Evolutionary conservation across 2,329 filamentous ascomycete species (phyloP), one percentile per base, ranked within the genome.

Genomic region (Diaporthe velutina): DNA sequence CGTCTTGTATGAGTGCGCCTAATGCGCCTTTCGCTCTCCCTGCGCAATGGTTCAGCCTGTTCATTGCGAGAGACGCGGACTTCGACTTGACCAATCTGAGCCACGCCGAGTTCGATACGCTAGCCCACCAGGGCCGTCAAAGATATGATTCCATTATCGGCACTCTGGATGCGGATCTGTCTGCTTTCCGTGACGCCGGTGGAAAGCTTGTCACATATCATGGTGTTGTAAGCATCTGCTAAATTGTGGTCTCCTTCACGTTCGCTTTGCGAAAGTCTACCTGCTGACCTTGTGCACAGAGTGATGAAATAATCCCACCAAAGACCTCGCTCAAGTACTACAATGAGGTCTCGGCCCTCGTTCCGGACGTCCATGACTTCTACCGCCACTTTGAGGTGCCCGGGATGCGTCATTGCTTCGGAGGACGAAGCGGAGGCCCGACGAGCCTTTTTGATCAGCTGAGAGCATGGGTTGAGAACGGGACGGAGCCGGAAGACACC

Each of bases 311-410:
- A 9, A 60, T 60, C 4, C 57, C 57, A 8, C 57, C 35, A 7
- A 38, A 38, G 28, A 40, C 22, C 33, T 13, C 57, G n/a, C 22
- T 40, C 12, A 40, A 60, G 13, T 60, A 60, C 22, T 60, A 60
- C 13, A 40, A 60, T 60, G 35, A 60, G 15, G 57, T 60, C 33
- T 60, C 57, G 57, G 7, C 5, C 57, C 57, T 40, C 22, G 10
- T 22, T 3, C 57, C 33, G 35, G 19, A 25, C 7, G 5, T 40
- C 57, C 3, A 28, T 17, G 57, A 60, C 22, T 60, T 60, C 13
- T 60, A 60, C 22, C 57, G 57, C n/a, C 57, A 60, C 57, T 60
- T 60, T 40, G 57, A 61, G 57, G 57, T 61, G 57, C 57, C 35
- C 13, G 57, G 57, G n/a, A 9, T 40, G 35, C 17, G 22, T 40